Evolutionary conservation across 257 asterid genomes (phyloP), one percentile per base, ranked within the genome.

Genomic region (Nemophila menziesii): DNA sequence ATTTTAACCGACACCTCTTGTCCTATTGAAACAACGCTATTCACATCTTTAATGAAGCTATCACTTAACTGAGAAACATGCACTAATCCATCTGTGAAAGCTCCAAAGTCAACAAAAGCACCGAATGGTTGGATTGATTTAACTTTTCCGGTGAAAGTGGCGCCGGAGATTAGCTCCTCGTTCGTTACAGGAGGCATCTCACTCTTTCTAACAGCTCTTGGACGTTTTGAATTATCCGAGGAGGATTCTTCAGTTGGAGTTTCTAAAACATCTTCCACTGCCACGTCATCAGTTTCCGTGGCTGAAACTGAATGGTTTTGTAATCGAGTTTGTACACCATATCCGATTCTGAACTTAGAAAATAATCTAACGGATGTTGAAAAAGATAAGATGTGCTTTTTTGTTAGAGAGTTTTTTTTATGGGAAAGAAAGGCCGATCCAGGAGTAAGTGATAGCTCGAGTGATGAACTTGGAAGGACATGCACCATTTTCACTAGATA

Each of bases 61-160:
- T 82, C 80, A 45, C 92, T 85, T 71, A 90, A 60, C 63, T 61
- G 62, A 20, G 99, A 90, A 57, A 90, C 93, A 67, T 90, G 99
- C 33, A 85, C 93, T 9, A 85, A 92, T 58, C 99, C 99, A 64
- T 90, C 96, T 0, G 96, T 76, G 60, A 77, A 90, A 47, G 99
- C 99, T 15, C 99, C 99, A 51, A 90, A 81, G 58, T 90, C 99
- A 48, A 90, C 72, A 64, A 90, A 90, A 39, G 99, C 99, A 45
- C 99, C 99, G 52, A 90, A 90, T 20, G 96, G 94, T 70, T 85
- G 99, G 57, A 90, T 66, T 0, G 99, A 81, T 59, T 70, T 65
- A 38, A 90, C 93, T 78, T 85, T 90, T 46, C 99, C 99, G 6
- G 77, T 52, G 58, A 81, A 90, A 67, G 86, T 79, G 38, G 93